Percentiles rank a stretch among this genome's conserved stretches.
phyloP scores from a whole-genome alignment of 495 filamentous ascomycete species.

The Clavariopsis aquatica region DNA sequence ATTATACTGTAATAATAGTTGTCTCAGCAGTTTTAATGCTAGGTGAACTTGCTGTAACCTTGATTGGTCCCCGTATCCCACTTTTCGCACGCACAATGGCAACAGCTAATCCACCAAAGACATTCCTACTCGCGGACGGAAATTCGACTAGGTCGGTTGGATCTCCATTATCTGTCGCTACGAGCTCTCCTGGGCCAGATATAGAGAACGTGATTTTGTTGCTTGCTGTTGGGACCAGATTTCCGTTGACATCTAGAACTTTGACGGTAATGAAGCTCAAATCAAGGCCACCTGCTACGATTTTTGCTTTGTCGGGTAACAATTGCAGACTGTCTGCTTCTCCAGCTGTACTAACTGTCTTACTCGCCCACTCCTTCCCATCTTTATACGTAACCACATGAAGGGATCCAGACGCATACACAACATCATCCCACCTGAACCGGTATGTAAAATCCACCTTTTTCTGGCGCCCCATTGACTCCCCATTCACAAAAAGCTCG shows the following conservation, averaged over 20 bases:
- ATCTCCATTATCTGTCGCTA: conserved; percentile 54
- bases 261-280: conserved; percentile 49
- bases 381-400: conserved; percentile 50
- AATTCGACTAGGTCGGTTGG: conserved; percentile 50
- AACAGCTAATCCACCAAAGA: conserved; percentile 50
- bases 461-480: conserved; percentile 45
- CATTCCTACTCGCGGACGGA: conserved; percentile 48
- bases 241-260: conserved; percentile 48
- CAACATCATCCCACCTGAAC: conserved; percentile 53
- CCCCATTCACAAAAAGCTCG: conserved; percentile 55
- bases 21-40: conserved; percentile 40
- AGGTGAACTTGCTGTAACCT: conserved; percentile 42
- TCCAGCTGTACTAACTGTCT: conserved; percentile 45
- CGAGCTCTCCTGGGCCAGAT: conserved; percentile 47
- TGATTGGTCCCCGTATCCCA: conserved; percentile 43
- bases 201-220: conserved; percentile 49
- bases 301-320: conserved; percentile 44
- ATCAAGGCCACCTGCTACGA: conserved; percentile 48
- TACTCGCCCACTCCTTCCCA: conserved; percentile 48
- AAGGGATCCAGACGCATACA: conserved; percentile 50
- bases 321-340: conserved; percentile 41
- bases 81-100: conserved; percentile 46
- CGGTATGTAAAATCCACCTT: conserved; percentile 45
- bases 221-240: conserved; percentile 44
- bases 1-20: not conserved